Base-by-base conservation (phyloP, 1,139 yeast species). In the Yarrowia galli region DNA sequence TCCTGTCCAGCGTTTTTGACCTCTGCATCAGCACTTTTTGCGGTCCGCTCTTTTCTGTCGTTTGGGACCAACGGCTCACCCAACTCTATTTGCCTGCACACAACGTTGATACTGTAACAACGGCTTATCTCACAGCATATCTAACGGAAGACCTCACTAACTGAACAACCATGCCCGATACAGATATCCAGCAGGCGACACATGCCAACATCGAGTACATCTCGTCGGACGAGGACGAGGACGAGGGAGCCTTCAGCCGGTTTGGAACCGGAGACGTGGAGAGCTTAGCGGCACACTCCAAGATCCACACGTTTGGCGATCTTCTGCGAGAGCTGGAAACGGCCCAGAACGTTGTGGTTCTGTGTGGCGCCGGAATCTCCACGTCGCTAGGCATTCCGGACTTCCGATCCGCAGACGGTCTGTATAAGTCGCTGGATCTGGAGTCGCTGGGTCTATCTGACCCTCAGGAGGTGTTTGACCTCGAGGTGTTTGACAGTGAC, bases 361-460 rank as follows among this genome's bases (percentile, higher is more conserved):
- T 95, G 35, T 92, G 98, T 0, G 99, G 99, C 6, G 99, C 99
- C 0, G 99, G 99, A 22, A 92, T 95, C 58, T 91, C 97, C 20
- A 93, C 98, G 5, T 87, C 93, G 45, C 80, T 93, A 69, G 98
- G 98, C 1, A 93, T 93, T 68, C 98, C 98, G 0, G 99, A 95
- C 79, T 95, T 95, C 79, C 84, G 99, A 75, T 92, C 98, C 0
- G 87, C 92, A 12, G 83, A 89, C 71, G 99, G 99, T 58, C 86
- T 95, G 70, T 95, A 95, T 77, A 72, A 68, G 23, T 25, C 35
- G 10, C 83, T 92, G 1, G 85, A 85, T 74, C 85, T 95, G 70
- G 83, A 84, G 68, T 84, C 86, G 73, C 76, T 91, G 68, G 97
- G 97, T 0, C 80, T 93, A 46, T 85, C 85, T 68, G 98, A 95